These are phyloP conservation scores for Herpetospermum pedunculosum DNA, from an alignment of 306 rosid species.

Conservation along the genomic window DNA sequence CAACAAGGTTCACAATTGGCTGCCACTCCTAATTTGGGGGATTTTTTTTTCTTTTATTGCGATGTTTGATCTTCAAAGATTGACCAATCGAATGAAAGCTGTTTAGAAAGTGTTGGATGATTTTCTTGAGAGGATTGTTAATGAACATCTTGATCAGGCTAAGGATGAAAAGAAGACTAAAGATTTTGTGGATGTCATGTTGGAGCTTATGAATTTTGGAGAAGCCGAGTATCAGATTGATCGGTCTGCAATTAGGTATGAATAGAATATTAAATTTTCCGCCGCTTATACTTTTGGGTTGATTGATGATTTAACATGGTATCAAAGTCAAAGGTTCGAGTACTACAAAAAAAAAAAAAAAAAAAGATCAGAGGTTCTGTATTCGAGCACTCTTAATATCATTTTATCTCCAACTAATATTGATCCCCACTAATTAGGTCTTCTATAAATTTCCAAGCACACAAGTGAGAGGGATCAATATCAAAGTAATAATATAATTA, in stretches of 20 bases:
- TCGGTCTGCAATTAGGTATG: background rate
- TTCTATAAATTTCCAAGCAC: too few species aligned
- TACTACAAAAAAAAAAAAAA: too few species aligned
- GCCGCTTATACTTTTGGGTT: too few species aligned
- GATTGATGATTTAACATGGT: too few species aligned
- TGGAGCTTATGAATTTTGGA: constrained; percentile 12
- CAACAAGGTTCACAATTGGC: constrained; percentile 23
- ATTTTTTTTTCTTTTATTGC: constrained; percentile 39
- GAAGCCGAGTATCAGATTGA: constrained; percentile 32
- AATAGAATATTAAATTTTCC: too few species aligned
- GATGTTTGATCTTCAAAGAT: constrained; percentile 45
- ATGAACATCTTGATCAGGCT: constrained; percentile 9
- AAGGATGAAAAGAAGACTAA: constrained; percentile 9
- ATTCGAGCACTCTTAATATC: too few species aligned
- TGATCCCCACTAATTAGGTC: too few species aligned
- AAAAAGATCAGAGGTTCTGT: too few species aligned
- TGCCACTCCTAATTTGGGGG: constrained; percentile 33
- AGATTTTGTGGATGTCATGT: constrained; percentile 34
- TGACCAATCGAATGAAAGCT: constrained; percentile 28
- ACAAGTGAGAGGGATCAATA: too few species aligned
- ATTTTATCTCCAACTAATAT: too few species aligned
- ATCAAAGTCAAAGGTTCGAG: too few species aligned
- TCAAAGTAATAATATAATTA: too few species aligned
- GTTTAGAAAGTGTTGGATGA: constrained; percentile 32
- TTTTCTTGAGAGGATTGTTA: constrained; percentile 23